Base-by-base conservation (phyloP, 495 filamentous ascomycete genomes). In the Penicillium atrosanguineum region DNA sequence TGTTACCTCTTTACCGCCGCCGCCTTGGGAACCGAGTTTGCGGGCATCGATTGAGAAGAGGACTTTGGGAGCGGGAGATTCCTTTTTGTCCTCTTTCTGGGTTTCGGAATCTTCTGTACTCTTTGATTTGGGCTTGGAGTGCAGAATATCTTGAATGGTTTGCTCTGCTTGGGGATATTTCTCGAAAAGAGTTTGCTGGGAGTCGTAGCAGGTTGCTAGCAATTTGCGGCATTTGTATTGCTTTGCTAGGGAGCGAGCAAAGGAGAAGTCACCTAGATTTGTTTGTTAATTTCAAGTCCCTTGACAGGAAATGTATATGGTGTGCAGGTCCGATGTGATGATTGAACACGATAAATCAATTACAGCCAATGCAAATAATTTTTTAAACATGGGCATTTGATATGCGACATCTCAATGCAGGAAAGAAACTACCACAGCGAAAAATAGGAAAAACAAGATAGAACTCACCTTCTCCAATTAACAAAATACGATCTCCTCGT, bases 111-210 rank as follows among this genome's bases (percentile, higher is more conserved):
- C 26, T 38, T 47, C n/a, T 43, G 36, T 18, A 15, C 44, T 23
- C 23, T 51, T 51, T 3, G 54, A 7, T 28, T 52, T 62, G 18
- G 55, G 26, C 18, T 53, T 51, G 37, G 38, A 21, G 14, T 46
- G 31, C 3, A 74, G 52, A 37, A 95, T 76, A 15, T 74, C 76
- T 44, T 70, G 56, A 46, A 89, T 78, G 64, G 88, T 82, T 31
- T 73, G 64, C 20, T 73, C 67, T 14, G 80, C 88, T 64, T 92
- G 87, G 0, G 92, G 90, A 60, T 96, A 95, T 66, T 96, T 95
- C 36, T 67, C 63, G 20, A 71, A 63, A 2, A 93, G 73, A 0
- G 59, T 60, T n/a, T 70, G 70, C 47, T 74, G 64, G 16, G 68
- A 72, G 64, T 90, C 87, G 57, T 81, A 84, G 61, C 79, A 79